Base-by-base conservation (phyloP, 345 rosid genomes). In the Durio zibethinus region DNA sequence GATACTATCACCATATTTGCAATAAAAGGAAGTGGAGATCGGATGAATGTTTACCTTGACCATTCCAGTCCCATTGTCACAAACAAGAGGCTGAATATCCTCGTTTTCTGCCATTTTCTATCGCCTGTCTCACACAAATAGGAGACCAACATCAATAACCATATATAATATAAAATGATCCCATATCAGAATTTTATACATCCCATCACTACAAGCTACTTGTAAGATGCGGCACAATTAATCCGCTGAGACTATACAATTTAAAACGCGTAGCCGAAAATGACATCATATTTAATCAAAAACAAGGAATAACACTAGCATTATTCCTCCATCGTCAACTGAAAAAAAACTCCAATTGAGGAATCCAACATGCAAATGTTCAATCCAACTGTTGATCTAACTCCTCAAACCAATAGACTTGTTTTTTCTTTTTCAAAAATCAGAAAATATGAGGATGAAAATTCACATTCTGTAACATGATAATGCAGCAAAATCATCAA, bases 21-120 rank as follows among this genome's bases (percentile, higher is more conserved):
- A 43, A 36, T 23, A 14, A 21, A 67, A 29, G 27, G 27, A 45
- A 72, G 5, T 25, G 9, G 12, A 23, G 73, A 23, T 40, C 18
- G 12, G 64, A 60, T 60, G 20, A 60, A 14, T 60, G 57, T 8
- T 54, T 83, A 91, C 93, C 93, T 87, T 89, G 68, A 72, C 75
- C 75, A 72, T 72, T 72, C 75, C 75, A 50, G 62, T 72, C 14
- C 75, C 75, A 52, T 72, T 89, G 87, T 91, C 94, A 45, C 93
- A 89, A 25, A 89, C 93, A 9, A 91, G 88, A 35, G 91, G 84
- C 81, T 83, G 86, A 68, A 84, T 79, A 69, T 88, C 92, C 78
- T 85, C 92, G 16, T 43, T 35, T 2, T 85, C 91, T 71, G 91
- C 89, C 95, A 89, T 91, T 76, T 84, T 27, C 79, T 82, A 81